Conservation (phyloP, 2,329 filamentous ascomycete genomes). For the Neonectria faginata region DNA sequence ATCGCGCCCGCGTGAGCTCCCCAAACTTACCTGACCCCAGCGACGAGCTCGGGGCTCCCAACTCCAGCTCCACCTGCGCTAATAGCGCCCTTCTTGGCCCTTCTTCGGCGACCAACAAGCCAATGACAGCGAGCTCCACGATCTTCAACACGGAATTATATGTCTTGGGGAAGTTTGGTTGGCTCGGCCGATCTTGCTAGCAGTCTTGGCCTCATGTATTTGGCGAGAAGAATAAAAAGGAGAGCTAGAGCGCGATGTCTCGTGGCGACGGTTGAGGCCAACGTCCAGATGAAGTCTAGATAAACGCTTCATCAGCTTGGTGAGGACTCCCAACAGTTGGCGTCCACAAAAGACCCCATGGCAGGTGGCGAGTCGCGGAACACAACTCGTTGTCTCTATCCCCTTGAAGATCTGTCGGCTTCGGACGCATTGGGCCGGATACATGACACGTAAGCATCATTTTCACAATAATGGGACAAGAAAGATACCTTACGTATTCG, state of each 20-base stretch:
- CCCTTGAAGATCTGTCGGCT: not conserved
- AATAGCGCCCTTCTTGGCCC: conserved; percentile 18
- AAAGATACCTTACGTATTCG: not conserved
- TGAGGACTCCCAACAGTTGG: conserved; percentile 4
- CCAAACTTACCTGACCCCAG: conserved; percentile 17
- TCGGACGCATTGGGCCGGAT: not conserved
- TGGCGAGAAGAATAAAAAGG: not conserved
- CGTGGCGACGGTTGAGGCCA: not conserved
- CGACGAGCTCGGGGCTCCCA: conserved; percentile 11
- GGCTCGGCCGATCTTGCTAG: conserved; percentile 1
- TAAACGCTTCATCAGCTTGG: not conserved
- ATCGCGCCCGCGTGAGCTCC: conserved; percentile 28
- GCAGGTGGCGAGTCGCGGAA: not conserved
- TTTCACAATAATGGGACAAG: not conserved
- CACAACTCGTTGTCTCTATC: not conserved
- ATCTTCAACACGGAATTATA: conserved; percentile 9
- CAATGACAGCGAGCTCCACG: conserved; percentile 21
- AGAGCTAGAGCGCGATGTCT: conserved; percentile 1
- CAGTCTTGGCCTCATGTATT: not conserved
- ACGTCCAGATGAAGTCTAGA: conserved; percentile 8
- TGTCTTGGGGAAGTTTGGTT: not conserved
- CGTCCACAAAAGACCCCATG: not conserved
- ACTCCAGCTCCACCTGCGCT: conserved; percentile 33
- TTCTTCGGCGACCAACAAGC: conserved; percentile 16
- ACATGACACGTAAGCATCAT: not conserved